phyloP scores from a whole-genome alignment of 2,329 filamentous ascomycete species.

The Fusarium protoensiforme region DNA sequence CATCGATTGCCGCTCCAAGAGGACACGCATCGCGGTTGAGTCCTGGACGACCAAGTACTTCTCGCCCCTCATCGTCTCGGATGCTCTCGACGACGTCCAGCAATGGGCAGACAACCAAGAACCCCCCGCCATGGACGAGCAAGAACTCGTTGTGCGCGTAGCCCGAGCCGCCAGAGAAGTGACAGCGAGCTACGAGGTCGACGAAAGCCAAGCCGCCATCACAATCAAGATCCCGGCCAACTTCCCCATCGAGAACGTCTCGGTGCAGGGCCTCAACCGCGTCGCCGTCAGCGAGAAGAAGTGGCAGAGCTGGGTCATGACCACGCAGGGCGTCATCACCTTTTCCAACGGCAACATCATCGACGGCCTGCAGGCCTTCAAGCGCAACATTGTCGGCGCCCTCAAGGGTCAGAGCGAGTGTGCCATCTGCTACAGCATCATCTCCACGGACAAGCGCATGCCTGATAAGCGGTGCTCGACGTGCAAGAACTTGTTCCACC shows the following conservation, averaged over 20 bases:
- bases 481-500: conserved; percentile 95
- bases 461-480: conserved; percentile 92
- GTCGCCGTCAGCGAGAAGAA: conserved; percentile 91
- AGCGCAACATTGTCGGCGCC: conserved; percentile 85
- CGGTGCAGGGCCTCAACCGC: conserved; percentile 80
- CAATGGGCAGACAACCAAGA: conserved; percentile 71
- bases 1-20: conserved; percentile 81
- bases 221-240: conserved; percentile 81
- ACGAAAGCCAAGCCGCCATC: conserved; percentile 87
- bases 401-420: conserved; percentile 95
- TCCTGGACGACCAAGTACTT: conserved; percentile 88
- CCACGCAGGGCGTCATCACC: conserved; percentile 90
- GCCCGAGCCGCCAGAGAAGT: conserved; percentile 79
- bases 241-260: conserved; percentile 84
- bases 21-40: conserved; percentile 83
- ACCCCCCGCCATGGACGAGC: conserved; percentile 59
- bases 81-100: conserved; percentile 74
- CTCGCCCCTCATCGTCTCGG: conserved; percentile 74
- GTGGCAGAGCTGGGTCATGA: conserved; percentile 91
- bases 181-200: conserved; percentile 85
- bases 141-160: conserved; percentile 74
- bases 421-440: conserved; percentile 96
- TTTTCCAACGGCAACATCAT: conserved; percentile 91
- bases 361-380: conserved; percentile 87
- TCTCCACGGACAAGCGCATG: conserved; percentile 87